Evolutionary conservation across 352 stramenopile species (phyloP).

Genomic region (Pythium biforme): DNA sequence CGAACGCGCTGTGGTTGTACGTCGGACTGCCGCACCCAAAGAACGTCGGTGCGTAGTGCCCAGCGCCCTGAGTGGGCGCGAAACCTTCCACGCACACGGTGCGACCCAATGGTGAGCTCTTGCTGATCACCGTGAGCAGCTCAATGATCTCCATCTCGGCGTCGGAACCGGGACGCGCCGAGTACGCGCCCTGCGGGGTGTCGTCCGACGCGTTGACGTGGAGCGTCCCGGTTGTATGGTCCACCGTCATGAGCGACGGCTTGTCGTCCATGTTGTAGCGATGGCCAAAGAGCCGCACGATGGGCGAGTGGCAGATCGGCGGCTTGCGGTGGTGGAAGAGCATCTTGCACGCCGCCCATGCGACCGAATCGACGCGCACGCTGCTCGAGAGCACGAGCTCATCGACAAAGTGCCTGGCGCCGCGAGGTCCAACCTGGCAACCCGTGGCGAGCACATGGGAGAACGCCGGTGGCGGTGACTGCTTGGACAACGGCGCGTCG

Average conservation of each 20-base stretch:
- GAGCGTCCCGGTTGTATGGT: neutral
- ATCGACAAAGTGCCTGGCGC: neutral
- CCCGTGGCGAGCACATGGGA: constrained; percentile 17
- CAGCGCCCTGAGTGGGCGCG: neutral
- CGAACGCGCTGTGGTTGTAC: constrained; percentile 27
- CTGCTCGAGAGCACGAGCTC: constrained; percentile 20
- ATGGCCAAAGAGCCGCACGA: constrained; percentile 26
- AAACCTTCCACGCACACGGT: constrained; percentile 28
- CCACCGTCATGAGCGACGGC: constrained; percentile 15
- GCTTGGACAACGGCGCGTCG: neutral
- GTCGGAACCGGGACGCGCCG: constrained; percentile 13
- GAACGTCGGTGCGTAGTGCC: constrained; percentile 23
- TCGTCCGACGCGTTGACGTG: neutral
- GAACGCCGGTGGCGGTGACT: constrained; percentile 3
- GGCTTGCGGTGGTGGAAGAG: constrained; percentile 31
- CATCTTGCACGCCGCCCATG: constrained; percentile 29
- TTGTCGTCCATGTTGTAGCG: constrained; percentile 31
- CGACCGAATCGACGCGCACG: constrained; percentile 26
- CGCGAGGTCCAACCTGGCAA: constrained; percentile 21
- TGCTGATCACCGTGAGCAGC: constrained; percentile 27
- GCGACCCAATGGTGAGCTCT: constrained; percentile 21
- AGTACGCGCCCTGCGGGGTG: constrained; percentile 10
- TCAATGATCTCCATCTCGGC: constrained; percentile 29
- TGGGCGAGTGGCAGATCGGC: constrained; percentile 26
- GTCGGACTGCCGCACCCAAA: constrained; percentile 27